Evolutionary conservation across 2,329 filamentous ascomycete genomes (phyloP).

Genomic region (Aspergillus latus): DNA sequence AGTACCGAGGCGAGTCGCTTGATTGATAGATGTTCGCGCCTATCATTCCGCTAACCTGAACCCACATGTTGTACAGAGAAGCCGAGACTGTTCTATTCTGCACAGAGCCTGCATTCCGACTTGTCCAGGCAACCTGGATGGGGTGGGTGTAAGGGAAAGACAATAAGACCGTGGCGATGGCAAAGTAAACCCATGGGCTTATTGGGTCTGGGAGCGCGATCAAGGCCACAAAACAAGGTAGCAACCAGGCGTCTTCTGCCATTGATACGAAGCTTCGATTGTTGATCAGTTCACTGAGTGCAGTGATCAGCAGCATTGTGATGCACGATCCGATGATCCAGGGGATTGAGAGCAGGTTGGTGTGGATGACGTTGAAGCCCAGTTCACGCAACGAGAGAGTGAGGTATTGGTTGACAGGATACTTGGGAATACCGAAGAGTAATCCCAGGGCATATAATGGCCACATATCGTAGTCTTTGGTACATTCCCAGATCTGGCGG

Average conservation of each 20-base stretch:
- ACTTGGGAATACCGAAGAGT: constrained; percentile 35
- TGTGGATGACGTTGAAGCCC: constrained; percentile 56
- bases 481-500: constrained; percentile 49
- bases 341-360: constrained; percentile 60
- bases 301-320: background rate
- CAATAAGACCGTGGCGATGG: background rate
- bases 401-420: constrained; percentile 29
- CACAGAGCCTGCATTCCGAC: background rate
- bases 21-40: constrained; percentile 4
- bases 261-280: constrained; percentile 1
- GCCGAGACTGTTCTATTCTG: background rate
- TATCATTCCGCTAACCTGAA: constrained; percentile 4
- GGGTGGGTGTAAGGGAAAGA: constrained; percentile 3
- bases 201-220: background rate
- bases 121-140: constrained; percentile 1
- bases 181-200: background rate
- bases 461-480: constrained; percentile 57
- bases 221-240: background rate
- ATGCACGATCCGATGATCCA: background rate
- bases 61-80: constrained; percentile 4
- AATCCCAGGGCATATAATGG: constrained; percentile 52
- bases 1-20: constrained; percentile 1
- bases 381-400: constrained; percentile 46
- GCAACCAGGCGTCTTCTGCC: background rate
- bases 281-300: background rate